Conservation (phyloP, 768 basidiomycete genomes). For the Boletales sp. region DNA sequence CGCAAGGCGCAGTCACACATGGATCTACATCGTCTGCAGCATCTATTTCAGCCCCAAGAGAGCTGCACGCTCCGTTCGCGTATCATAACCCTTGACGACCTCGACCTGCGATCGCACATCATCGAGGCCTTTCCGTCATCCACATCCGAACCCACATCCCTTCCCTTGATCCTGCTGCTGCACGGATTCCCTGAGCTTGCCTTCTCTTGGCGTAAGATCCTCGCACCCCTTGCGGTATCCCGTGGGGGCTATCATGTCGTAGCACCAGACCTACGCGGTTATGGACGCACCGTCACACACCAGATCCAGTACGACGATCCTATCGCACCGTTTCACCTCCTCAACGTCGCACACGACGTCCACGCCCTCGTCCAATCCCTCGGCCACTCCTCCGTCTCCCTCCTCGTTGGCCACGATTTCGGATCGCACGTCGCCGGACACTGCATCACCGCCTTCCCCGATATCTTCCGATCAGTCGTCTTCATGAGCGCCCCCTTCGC, state of each 20-base stretch:
- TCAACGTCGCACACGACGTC: constrained; percentile 52
- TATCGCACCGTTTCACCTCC: constrained; percentile 44
- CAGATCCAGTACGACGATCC: constrained; percentile 45
- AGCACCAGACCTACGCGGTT: constrained; percentile 60
- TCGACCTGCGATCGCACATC: constrained; percentile 42
- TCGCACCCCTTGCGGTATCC: constrained; percentile 44
- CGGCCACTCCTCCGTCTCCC: constrained; percentile 42
- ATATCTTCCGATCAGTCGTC: constrained; percentile 53
- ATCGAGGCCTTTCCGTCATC: constrained; percentile 42
- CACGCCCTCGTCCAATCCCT: constrained; percentile 49
- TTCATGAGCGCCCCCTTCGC: constrained; percentile 59
- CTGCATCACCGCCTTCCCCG: constrained; percentile 52
- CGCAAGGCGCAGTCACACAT: constrained; percentile 2
- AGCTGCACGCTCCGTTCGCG: constrained; percentile 35
- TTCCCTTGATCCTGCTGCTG: constrained; percentile 52
- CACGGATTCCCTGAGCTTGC: constrained; percentile 69
- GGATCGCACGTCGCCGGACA: constrained; percentile 52
- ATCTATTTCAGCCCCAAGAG: constrained; percentile 22
- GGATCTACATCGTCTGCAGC: constrained; percentile 9
- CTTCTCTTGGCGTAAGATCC: constrained; percentile 61
- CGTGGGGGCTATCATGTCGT: constrained; percentile 53
- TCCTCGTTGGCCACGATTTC: constrained; percentile 61
- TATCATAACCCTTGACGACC: constrained; percentile 42
- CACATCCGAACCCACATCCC: constrained; percentile 16
- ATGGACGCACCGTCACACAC: constrained; percentile 38